Percentiles rank a stretch among this genome's conserved stretches.
Evolutionary conservation across 2,329 filamentous ascomycete species (phyloP).

Genomic region (Passalora sequoiae): DNA sequence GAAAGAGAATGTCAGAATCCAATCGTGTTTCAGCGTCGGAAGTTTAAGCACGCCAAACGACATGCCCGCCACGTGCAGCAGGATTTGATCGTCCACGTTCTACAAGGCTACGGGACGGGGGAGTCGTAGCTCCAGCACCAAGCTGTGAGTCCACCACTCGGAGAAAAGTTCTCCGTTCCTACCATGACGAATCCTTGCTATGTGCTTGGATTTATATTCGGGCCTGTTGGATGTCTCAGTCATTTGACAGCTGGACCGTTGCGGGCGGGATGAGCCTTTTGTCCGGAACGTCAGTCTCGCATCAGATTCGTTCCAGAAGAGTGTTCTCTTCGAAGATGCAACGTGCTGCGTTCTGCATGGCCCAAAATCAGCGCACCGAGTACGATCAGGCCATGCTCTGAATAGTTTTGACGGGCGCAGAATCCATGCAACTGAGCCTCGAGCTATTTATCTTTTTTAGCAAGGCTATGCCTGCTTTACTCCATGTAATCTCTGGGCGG

Average conservation of each 20-base stretch:
- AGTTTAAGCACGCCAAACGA: neutral
- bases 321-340: neutral
- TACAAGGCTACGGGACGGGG: conserved; percentile 3
- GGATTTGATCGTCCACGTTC: conserved; percentile 1
- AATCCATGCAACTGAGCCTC: too few relatives aligned
- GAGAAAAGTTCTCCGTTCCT: neutral
- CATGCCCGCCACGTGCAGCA: conserved; percentile 4
- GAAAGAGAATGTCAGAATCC: neutral
- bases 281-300: neutral
- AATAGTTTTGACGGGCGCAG: too few relatives aligned
- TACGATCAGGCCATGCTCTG: neutral
- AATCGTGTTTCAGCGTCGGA: neutral
- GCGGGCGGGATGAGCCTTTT: neutral
- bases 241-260: neutral
- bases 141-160: neutral
- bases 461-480: too few relatives aligned
- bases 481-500: too few relatives aligned
- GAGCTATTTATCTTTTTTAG: too few relatives aligned
- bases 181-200: neutral
- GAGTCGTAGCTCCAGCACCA: neutral
- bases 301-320: neutral
- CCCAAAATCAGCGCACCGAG: neutral
- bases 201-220: neutral
- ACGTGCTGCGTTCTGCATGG: neutral
- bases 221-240: neutral